These are phyloP conservation scores for Acanthamoeba comandoni DNA, from an alignment of 208 protist genomes.

Conservation along the genomic window DNA sequence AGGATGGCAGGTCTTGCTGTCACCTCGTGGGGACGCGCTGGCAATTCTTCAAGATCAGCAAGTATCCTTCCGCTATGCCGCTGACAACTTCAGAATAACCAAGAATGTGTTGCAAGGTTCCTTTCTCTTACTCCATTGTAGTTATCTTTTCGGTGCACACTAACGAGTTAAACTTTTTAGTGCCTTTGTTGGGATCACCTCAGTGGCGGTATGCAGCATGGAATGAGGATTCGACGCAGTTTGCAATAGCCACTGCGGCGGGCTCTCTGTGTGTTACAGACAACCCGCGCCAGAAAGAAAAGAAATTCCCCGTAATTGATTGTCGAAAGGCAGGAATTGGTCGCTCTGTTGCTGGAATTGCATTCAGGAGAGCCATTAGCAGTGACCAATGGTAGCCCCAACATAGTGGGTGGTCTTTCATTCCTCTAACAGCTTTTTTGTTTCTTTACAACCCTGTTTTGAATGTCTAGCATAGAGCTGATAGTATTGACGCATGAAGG, in stretches of 20 bases:
- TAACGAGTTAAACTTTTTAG: too few species aligned
- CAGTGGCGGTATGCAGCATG: slow-evolving; percentile 58
- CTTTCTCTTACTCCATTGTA: neutral
- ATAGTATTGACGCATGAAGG: slow-evolving; percentile 49
- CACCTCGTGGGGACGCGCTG: slow-evolving; percentile 16
- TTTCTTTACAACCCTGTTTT: too few species aligned
- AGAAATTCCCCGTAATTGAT: slow-evolving; percentile 2
- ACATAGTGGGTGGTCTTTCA: neutral
- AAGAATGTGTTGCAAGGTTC: slow-evolving; percentile 26
- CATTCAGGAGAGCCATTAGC: neutral
- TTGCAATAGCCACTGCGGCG: slow-evolving; percentile 21
- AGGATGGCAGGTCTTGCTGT: slow-evolving; percentile 7
- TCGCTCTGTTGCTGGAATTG: slow-evolving; percentile 21
- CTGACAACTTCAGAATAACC: slow-evolving; percentile 66
- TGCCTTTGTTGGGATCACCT: too few species aligned
- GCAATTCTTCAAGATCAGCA: slow-evolving; percentile 46
- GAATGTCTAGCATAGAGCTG: neutral
- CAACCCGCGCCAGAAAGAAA: slow-evolving; percentile 11
- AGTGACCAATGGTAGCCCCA: neutral
- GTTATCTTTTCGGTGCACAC: too few species aligned
- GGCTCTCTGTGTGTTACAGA: slow-evolving; percentile 18
- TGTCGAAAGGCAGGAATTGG: slow-evolving; percentile 1
- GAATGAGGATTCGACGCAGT: slow-evolving; percentile 10
- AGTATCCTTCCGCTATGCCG: slow-evolving; percentile 58
- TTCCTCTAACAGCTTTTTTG: neutral